Conservation (phyloP, 2,329 filamentous ascomycete species). For the Botrytis cinerea region DNA sequence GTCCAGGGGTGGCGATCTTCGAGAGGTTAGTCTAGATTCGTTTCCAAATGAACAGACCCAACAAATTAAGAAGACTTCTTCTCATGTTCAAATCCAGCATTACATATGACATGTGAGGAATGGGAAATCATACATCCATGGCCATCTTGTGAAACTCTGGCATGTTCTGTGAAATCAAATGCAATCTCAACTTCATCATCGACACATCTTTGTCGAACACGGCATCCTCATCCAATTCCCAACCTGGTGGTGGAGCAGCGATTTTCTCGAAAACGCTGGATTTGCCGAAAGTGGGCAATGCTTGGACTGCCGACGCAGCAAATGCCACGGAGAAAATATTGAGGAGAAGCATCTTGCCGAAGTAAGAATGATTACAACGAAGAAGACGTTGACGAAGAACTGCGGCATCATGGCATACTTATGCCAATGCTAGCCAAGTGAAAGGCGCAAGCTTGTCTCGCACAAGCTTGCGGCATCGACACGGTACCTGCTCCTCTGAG, state of each 20-base stretch:
- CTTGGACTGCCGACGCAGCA: slow-evolving; percentile 18
- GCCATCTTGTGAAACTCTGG: slow-evolving; percentile 39
- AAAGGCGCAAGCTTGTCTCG: slow-evolving; percentile 1
- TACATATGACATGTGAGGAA: background rate
- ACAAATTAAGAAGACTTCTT: background rate
- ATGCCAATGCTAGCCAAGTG: slow-evolving; percentile 22
- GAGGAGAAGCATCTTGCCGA: slow-evolving; percentile 24
- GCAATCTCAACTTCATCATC: slow-evolving; percentile 36
- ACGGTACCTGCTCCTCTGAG: slow-evolving; percentile 24
- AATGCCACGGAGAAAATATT: slow-evolving; percentile 22
- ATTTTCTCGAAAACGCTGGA: slow-evolving; percentile 36
- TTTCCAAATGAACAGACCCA: background rate
- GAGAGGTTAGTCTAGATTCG: slow-evolving; percentile 16
- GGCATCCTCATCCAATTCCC: slow-evolving; percentile 31
- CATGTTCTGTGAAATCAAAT: slow-evolving; percentile 39
- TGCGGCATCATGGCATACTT: slow-evolving; percentile 18
- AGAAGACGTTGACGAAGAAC: background rate
- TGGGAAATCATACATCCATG: slow-evolving; percentile 34
- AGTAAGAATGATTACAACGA: slow-evolving; percentile 20
- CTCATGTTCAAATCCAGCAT: background rate
- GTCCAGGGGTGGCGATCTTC: slow-evolving; percentile 47
- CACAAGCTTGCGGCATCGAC: slow-evolving; percentile 17
- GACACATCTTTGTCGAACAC: slow-evolving; percentile 35
- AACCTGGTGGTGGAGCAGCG: slow-evolving; percentile 34
- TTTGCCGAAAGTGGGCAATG: slow-evolving; percentile 25